These are phyloP conservation scores for Boletus barrowsii DNA, from an alignment of 768 basidiomycete genomes.

Conservation along the genomic window DNA sequence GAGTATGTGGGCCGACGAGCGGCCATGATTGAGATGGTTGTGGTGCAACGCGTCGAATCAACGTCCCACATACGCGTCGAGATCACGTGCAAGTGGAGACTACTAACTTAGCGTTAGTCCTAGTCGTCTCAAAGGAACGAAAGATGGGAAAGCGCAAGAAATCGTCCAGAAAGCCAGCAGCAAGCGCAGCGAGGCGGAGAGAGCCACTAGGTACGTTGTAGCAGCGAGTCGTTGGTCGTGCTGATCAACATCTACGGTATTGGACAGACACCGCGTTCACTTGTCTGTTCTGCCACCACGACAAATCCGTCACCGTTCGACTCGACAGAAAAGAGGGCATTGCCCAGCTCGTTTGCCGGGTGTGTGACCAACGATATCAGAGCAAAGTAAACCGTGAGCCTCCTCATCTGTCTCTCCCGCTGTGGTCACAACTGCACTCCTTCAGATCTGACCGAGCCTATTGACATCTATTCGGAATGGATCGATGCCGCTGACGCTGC, in stretches of 20 bases:
- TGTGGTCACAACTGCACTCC: constrained; percentile 6
- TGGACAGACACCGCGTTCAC: constrained; percentile 74
- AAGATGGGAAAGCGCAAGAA: constrained; percentile 90
- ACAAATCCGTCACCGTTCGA: constrained; percentile 82
- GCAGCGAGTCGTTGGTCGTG: not conserved
- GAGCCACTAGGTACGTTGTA: constrained; percentile 62
- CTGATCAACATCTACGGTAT: not conserved
- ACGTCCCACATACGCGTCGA: constrained; percentile 24
- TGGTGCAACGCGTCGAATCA: constrained; percentile 32
- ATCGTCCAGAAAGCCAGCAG: constrained; percentile 75
- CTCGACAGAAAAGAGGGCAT: constrained; percentile 84
- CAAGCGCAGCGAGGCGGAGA: constrained; percentile 59
- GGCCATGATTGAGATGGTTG: constrained; percentile 46
- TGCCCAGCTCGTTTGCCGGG: constrained; percentile 74
- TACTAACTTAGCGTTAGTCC: not conserved
- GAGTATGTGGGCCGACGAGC: constrained; percentile 56
- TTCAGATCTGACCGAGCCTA: constrained; percentile 79
- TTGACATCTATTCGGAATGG: constrained; percentile 91
- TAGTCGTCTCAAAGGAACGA: not conserved
- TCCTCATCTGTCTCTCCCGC: not conserved
- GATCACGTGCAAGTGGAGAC: constrained; percentile 31
- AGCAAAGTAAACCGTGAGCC: constrained; percentile 81
- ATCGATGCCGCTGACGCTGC: constrained; percentile 86
- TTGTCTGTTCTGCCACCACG: constrained; percentile 87
- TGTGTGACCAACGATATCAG: constrained; percentile 85